A percentile compares a stretch with the other conserved stretches of the same genome.
Evolutionary conservation across 2,329 filamentous ascomycete genomes (phyloP).

Genomic region (Pseudogymnoascus sp.): DNA sequence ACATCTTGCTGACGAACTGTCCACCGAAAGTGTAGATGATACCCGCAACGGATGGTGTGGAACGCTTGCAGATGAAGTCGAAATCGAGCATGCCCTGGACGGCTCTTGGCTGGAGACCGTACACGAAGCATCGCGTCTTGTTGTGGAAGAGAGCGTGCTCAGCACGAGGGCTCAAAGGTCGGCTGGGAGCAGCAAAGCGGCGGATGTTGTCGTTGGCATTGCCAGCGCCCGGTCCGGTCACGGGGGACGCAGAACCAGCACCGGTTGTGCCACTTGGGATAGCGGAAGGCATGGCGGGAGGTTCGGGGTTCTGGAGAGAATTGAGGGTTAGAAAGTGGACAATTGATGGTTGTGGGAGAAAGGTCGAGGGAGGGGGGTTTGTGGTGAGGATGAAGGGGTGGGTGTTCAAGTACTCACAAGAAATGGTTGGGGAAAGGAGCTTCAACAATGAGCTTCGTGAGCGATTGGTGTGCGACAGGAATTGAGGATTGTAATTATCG

Average conservation of each 20-base stretch:
- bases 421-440: slow-evolving; percentile 8
- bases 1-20: slow-evolving; percentile 99
- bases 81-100: slow-evolving; percentile 96
- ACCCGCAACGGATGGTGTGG: slow-evolving; percentile 90
- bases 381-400: background rate
- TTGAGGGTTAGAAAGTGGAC: slow-evolving; percentile 13
- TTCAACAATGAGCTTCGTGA: slow-evolving; percentile 5
- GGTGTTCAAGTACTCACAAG: background rate
- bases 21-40: slow-evolving; percentile 99
- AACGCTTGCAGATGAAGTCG: slow-evolving; percentile 99
- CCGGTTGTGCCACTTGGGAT: slow-evolving; percentile 43
- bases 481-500: slow-evolving; percentile 1
- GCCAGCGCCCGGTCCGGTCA: slow-evolving; percentile 37
- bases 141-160: slow-evolving; percentile 93
- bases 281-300: slow-evolving; percentile 30
- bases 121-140: slow-evolving; percentile 99
- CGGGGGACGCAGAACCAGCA: slow-evolving; percentile 44
- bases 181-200: slow-evolving; percentile 88
- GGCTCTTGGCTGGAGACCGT: slow-evolving; percentile 93
- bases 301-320: slow-evolving; percentile 16
- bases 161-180: slow-evolving; percentile 81
- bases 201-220: slow-evolving; percentile 95
- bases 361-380: background rate
- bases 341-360: background rate
- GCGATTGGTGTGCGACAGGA: slow-evolving; percentile 2